Evolutionary conservation across 768 basidiomycete genomes (phyloP), one percentile per base, ranked within the genome.

Genomic region (Boletellus ananiceps): DNA sequence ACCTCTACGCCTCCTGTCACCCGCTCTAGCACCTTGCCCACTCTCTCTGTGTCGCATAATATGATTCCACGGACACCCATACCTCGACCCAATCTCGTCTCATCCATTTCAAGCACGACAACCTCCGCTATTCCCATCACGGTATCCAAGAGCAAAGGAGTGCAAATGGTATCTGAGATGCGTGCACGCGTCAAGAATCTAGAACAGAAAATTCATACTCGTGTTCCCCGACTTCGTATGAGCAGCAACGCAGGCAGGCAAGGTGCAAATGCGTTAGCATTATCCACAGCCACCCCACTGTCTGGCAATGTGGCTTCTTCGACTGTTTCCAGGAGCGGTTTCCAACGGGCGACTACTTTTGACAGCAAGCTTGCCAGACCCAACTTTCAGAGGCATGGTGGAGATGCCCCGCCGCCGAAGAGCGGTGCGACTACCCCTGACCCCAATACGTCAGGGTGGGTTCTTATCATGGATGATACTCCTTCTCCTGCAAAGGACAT

Each of bases 81-180:
- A 21, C 53, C 68, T 43, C 73, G 76, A 2, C 68, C 74, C 11
- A 58, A 63, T 32, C 59, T 69, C 50, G 66, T 60, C 37, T 71
- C 75, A 27, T 75, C 72, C 25, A 71, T 68, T 42, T 71, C 75
- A 13, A 71, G 63, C 34, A 63, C 71, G 19, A 43, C 56, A 29
- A 53, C 68, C 8, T 57, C 64, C 7, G 58, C 52, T 41, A 64
- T 71, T 35, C 63, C 65, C 8, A 57, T 74, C 46, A 77, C 78
- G 3, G 69, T 79, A 12, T 77, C 86, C 4, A 86, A 76, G 71
- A 90, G 79, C 64, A 86, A 83, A 64, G 90, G 89, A 23, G 88
- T 91, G 3, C 89, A 93, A 61, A 93, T 93, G 91, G 88, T 92
- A 5, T 86, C 87, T 19, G 91, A 93, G 64, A 90, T 93, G 86